Percentiles rank a stretch among this genome's conserved stretches.
Conservation (phyloP, 2,329 filamentous ascomycete genomes). For the Trichophyton mentagrophytes region DNA sequence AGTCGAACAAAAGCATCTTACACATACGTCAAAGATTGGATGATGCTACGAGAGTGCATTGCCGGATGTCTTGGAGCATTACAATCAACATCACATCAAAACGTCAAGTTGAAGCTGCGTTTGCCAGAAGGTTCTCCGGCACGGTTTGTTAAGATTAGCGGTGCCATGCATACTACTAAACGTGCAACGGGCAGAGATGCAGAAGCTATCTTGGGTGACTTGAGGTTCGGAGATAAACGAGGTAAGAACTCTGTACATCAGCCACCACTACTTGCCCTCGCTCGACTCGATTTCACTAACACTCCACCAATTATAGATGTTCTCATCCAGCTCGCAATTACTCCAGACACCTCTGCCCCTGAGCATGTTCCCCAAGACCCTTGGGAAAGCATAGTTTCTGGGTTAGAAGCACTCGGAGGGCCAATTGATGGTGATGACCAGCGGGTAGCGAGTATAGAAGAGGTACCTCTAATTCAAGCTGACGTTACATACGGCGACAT, state of each 20-base stretch:
- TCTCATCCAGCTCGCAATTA: conserved; percentile 82
- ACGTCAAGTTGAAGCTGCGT: conserved; percentile 88
- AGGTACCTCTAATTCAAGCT: conserved; percentile 87
- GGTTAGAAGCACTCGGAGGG: conserved; percentile 82
- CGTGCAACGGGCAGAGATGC: conserved; percentile 88
- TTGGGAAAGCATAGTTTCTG: conserved; percentile 95
- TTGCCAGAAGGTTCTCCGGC: conserved; percentile 92
- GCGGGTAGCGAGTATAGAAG: conserved; percentile 73
- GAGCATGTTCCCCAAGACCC: conserved; percentile 84
- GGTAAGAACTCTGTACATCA: conserved; percentile 23
- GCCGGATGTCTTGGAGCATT: conserved; percentile 84
- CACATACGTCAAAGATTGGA: conserved; percentile 98
- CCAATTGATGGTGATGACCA: conserved; percentile 76
- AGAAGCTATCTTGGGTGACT: conserved; percentile 79
- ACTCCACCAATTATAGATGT: conserved; percentile 47
- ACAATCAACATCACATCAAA: conserved; percentile 94
- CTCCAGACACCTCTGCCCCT: conserved; percentile 68
- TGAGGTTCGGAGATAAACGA: conserved; percentile 88
- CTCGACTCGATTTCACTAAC: background rate
- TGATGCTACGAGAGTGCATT: conserved; percentile 96
- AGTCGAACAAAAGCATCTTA: conserved; percentile 93
- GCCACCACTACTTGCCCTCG: background rate
- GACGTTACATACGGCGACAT: conserved; percentile 91
- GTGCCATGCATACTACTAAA: conserved; percentile 90
- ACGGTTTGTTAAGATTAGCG: conserved; percentile 97